A percentile compares a stretch with the other conserved stretches of the same genome.
phyloP scores from a whole-genome alignment of 371 early-diverging fungal species.

The Chytridium lagenaria region DNA sequence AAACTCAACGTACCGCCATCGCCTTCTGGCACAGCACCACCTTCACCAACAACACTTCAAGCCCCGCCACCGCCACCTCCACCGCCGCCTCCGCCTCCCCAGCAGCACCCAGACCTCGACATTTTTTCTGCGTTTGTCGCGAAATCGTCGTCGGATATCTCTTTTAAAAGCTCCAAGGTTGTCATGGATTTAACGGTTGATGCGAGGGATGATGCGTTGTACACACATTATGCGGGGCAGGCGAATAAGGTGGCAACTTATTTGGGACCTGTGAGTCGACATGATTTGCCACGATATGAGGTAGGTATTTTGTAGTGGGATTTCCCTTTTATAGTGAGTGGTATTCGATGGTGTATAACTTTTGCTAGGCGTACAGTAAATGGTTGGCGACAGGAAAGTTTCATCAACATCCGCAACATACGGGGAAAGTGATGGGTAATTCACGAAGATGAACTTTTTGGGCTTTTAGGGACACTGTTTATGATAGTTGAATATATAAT shows the following conservation, averaged over 20 bases:
- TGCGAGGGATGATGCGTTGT: slow-evolving; percentile 33
- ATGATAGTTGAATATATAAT: too few relatives aligned
- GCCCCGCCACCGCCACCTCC: slow-evolving; percentile 3
- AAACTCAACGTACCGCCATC: neutral
- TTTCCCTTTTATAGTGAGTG: neutral
- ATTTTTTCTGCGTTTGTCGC: slow-evolving; percentile 13
- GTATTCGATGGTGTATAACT: too few relatives aligned
- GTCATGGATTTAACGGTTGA: slow-evolving; percentile 23
- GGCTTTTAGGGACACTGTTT: too few relatives aligned
- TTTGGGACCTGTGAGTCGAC: slow-evolving; percentile 21
- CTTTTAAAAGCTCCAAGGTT: slow-evolving; percentile 4
- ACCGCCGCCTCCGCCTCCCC: neutral
- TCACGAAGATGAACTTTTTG: too few relatives aligned
- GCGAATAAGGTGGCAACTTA: slow-evolving; percentile 24
- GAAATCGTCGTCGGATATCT: neutral
- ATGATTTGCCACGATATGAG: slow-evolving; percentile 39
- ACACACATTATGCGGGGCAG: slow-evolving; percentile 31
- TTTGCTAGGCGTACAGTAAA: slow-evolving; percentile 40
- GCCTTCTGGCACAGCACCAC: neutral
- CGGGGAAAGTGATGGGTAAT: too few relatives aligned
- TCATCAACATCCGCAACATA: too few relatives aligned
- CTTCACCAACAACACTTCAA: slow-evolving; percentile 4
- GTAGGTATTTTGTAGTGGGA: slow-evolving; percentile 17
- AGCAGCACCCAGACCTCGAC: slow-evolving; percentile 28
- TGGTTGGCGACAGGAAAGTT: slow-evolving; percentile 45